phyloP scores from a whole-genome alignment of 257 asterid species.

The Lavandula angustifolia region DNA sequence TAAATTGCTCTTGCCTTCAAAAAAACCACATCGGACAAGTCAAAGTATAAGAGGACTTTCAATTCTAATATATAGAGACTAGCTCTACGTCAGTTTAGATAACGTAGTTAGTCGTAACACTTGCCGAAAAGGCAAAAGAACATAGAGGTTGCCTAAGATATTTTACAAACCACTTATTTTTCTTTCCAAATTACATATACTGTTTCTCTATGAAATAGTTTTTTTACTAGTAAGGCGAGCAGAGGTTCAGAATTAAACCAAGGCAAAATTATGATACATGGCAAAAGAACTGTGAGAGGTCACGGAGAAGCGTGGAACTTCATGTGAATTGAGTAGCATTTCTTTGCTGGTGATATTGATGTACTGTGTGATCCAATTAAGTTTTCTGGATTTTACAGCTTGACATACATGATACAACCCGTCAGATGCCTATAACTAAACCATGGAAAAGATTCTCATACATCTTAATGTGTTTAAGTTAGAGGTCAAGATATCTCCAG shows the following conservation, averaged over 20 bases:
- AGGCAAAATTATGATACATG: too few species aligned
- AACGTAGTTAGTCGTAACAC: constrained; percentile 13
- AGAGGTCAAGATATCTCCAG: not conserved
- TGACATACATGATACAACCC: too few species aligned
- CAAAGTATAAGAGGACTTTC: constrained; percentile 16
- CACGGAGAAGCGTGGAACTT: too few species aligned
- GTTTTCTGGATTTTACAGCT: too few species aligned
- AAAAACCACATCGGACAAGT: constrained; percentile 33
- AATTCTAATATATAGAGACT: constrained; percentile 5
- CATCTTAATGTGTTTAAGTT: not conserved
- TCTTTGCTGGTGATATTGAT: not conserved
- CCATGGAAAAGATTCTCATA: too few species aligned
- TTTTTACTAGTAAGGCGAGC: not conserved
- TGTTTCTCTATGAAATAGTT: not conserved
- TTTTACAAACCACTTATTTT: not conserved
- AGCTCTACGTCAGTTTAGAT: constrained; percentile 19
- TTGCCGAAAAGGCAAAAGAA: constrained; percentile 1
- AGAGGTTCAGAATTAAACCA: not conserved
- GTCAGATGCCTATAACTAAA: constrained; percentile 1
- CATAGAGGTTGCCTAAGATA: not conserved
- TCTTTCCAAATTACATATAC: not conserved
- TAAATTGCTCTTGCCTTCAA: constrained; percentile 77
- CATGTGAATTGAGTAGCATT: not conserved
- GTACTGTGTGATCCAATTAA: not conserved
- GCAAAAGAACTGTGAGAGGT: too few species aligned